These are phyloP conservation scores for Collybiopsis luxurians DNA, from an alignment of 768 basidiomycete genomes.

Conservation along the genomic window DNA sequence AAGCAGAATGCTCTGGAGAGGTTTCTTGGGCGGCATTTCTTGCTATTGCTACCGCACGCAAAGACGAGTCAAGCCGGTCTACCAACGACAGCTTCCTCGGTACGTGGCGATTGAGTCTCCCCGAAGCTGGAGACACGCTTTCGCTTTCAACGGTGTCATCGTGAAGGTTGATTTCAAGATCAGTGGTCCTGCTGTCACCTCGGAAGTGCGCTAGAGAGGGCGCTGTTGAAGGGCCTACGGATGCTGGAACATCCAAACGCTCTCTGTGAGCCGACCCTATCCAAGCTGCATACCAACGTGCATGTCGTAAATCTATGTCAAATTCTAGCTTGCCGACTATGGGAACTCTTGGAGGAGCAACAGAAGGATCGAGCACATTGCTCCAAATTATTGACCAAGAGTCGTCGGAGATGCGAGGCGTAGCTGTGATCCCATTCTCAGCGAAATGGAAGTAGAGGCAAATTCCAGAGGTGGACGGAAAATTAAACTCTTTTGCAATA, in stretches of 20 bases:
- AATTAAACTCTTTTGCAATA: conserved; percentile 79
- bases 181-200: conserved; percentile 51
- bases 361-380: conserved; percentile 48
- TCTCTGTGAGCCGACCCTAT: conserved; percentile 46
- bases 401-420: conserved; percentile 76
- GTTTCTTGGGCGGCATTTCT: conserved; percentile 21
- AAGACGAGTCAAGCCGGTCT: conserved; percentile 54
- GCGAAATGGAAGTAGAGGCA: conserved; percentile 73
- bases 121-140: conserved; percentile 24
- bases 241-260: conserved; percentile 36
- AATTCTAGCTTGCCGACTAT: conserved; percentile 84
- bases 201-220: conserved; percentile 50
- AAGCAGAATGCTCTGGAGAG: conserved; percentile 21
- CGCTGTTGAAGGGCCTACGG: conserved; percentile 33
- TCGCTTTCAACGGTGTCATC: conserved; percentile 35
- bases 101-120: conserved; percentile 43
- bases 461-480: conserved; percentile 74
- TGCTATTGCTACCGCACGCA: conserved; percentile 35
- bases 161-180: conserved; percentile 36
- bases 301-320: conserved; percentile 74
- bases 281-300: conserved; percentile 81
- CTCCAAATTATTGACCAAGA: conserved; percentile 74
- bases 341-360: conserved; percentile 41
- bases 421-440: conserved; percentile 52
- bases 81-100: conserved; percentile 70